Conservation (phyloP, 306 rosid species). For the Prunus mongolica region DNA sequence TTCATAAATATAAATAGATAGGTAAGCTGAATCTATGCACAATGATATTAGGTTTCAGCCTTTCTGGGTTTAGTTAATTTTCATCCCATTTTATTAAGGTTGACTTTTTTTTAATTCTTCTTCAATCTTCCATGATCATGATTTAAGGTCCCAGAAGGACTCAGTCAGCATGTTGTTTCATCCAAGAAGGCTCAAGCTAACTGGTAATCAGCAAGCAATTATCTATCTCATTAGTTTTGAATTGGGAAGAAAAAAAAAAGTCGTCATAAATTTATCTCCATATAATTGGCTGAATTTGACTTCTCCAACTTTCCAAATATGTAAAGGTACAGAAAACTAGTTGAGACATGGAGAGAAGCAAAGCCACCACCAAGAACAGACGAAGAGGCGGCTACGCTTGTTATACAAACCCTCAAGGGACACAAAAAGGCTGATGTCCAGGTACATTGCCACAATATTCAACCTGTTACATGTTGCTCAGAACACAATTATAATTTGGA, state of each 20-base stretch:
- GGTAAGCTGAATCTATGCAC: not conserved
- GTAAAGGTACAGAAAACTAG: slow-evolving; percentile 85
- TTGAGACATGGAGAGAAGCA: slow-evolving; percentile 66
- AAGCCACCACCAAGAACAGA: slow-evolving; percentile 78
- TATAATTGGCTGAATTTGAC: too few relatives aligned
- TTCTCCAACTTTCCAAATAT: too few relatives aligned
- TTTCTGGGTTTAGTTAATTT: not conserved
- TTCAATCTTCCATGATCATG: too few relatives aligned
- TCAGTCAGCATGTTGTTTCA: slow-evolving; percentile 67
- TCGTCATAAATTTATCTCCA: not conserved
- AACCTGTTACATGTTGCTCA: not conserved
- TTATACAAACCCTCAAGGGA: slow-evolving; percentile 61
- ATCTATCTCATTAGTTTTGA: not conserved
- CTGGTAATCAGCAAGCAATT: slow-evolving; percentile 39
- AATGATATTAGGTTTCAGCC: not conserved
- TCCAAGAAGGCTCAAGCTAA: slow-evolving; percentile 92
- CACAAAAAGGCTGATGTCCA: slow-evolving; percentile 80
- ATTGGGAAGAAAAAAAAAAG: not conserved
- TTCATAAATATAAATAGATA: not conserved
- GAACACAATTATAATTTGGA: not conserved
- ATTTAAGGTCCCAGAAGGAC: slow-evolving; percentile 71
- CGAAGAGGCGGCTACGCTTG: slow-evolving; percentile 71
- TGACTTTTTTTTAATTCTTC: too few relatives aligned
- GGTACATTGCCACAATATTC: slow-evolving; percentile 40
- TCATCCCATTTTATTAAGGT: too few relatives aligned